Conservation (phyloP, 139 green algal genomes). For the Chlorella sp. region DNA sequence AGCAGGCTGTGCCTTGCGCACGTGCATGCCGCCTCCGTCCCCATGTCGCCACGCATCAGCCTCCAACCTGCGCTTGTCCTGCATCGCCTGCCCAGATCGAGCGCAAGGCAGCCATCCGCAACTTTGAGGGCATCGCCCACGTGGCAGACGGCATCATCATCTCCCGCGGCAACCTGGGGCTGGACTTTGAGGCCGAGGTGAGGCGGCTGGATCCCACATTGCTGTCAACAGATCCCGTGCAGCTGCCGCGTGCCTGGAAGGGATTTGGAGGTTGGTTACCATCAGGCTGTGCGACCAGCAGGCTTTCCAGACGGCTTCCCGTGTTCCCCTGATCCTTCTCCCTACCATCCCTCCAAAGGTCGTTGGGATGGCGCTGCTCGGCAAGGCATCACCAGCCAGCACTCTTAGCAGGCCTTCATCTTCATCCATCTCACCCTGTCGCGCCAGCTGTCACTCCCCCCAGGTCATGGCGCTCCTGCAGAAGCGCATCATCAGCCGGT, state of each 20-base stretch:
- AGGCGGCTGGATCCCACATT: no score
- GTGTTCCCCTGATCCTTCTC: not conserved
- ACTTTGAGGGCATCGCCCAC: slow-evolving; percentile 72
- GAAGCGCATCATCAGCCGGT: slow-evolving; percentile 56
- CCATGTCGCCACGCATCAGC: not conserved
- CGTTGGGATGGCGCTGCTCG: no score
- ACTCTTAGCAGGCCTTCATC: not conserved
- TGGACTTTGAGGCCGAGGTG: slow-evolving; percentile 68
- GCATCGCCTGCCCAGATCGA: slow-evolving; percentile 40
- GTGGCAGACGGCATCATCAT: slow-evolving; percentile 81
- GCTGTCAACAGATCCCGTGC: no score
- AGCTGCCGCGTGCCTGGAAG: no score
- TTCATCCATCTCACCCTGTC: not conserved
- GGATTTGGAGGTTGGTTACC: no score
- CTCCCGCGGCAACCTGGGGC: slow-evolving; percentile 85
- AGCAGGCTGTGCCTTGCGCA: no score
- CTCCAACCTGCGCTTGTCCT: not conserved
- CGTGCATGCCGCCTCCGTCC: no score
- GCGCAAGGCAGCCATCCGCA: slow-evolving; percentile 50
- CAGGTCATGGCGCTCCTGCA: slow-evolving; percentile 80
- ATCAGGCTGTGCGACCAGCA: not conserved
- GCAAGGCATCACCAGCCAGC: not conserved
- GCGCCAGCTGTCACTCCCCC: slow-evolving; percentile 59
- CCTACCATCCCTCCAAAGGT: not conserved
- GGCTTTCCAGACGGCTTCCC: not conserved